phyloP scores from a whole-genome alignment of 805 yeast species.

The Wickerhamomyces rabaulensis region DNA sequence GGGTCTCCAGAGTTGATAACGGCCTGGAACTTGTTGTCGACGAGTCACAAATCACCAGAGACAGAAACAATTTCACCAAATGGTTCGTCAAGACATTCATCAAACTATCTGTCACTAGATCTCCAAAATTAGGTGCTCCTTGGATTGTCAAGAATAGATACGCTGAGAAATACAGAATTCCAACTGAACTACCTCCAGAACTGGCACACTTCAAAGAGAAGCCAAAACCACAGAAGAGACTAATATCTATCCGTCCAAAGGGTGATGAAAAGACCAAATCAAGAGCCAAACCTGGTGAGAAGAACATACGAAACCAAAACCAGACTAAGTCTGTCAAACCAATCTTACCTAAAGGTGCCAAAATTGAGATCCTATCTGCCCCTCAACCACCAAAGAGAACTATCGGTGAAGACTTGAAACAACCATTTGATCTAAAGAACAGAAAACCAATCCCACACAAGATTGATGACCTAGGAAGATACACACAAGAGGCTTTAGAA shows the following conservation, averaged over 20 bases:
- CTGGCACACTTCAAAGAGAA: slow-evolving; percentile 29
- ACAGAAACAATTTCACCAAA: slow-evolving; percentile 83
- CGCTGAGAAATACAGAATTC: slow-evolving; percentile 64
- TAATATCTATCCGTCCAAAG: slow-evolving; percentile 9
- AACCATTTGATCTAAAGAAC: slow-evolving; percentile 13
- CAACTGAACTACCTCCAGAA: slow-evolving; percentile 53
- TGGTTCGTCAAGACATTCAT: slow-evolving; percentile 86
- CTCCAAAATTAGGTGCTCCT: slow-evolving; percentile 86
- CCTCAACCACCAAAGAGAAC: slow-evolving; percentile 13
- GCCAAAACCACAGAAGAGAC: slow-evolving; percentile 2
- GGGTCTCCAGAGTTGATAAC: slow-evolving; percentile 53
- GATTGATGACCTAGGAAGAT: slow-evolving; percentile 12
- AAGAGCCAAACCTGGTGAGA: neutral
- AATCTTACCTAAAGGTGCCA: slow-evolving; percentile 3
- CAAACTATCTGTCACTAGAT: slow-evolving; percentile 61
- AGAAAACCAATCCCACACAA: slow-evolving; percentile 19
- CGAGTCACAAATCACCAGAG: slow-evolving; percentile 70
- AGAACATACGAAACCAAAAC: neutral
- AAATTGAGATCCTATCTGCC: slow-evolving; percentile 10
- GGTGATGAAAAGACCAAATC: slow-evolving; percentile 5
- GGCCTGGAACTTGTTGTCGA: slow-evolving; percentile 66
- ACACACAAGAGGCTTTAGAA: slow-evolving; percentile 46
- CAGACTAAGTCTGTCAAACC: neutral
- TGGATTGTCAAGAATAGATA: slow-evolving; percentile 86
- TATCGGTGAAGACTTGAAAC: slow-evolving; percentile 18